Conservation (phyloP, 2,329 filamentous ascomycete genomes). For the Fusarium newnesense region DNA sequence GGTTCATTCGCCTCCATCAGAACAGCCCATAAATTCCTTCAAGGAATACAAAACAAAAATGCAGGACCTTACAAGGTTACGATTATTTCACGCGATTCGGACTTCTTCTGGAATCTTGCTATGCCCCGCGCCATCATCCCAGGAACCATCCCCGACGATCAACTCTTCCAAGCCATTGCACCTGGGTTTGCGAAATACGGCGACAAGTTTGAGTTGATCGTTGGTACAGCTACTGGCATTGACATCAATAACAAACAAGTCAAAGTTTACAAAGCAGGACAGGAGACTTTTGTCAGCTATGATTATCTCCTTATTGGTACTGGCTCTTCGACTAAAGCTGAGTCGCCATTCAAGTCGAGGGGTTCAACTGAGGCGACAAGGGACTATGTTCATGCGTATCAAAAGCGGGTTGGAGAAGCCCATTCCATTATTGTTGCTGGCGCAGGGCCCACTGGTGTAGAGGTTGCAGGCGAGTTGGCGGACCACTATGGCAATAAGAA, state of each 20-base stretch:
- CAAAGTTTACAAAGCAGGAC: not conserved
- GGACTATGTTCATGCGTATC: not conserved
- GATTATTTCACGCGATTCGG: not conserved
- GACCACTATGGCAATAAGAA: not conserved
- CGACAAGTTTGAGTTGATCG: not conserved
- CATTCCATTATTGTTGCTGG: not conserved
- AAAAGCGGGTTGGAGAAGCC: not conserved
- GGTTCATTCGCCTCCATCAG: not conserved
- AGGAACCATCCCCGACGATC: not conserved
- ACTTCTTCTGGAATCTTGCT: slow-evolving; percentile 2
- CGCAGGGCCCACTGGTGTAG: not conserved
- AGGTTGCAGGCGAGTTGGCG: not conserved
- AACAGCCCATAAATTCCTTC: not conserved
- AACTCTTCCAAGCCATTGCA: not conserved
- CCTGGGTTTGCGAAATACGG: not conserved
- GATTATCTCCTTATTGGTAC: not conserved
- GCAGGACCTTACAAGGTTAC: not conserved
- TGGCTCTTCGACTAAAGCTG: not conserved
- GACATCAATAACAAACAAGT: not conserved
- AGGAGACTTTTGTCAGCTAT: not conserved
- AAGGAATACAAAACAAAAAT: not conserved
- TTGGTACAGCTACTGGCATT: not conserved
- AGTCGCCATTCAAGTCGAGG: not conserved
- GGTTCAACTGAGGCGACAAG: not conserved
- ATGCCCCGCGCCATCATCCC: not conserved